These are phyloP conservation scores for Calocybe gambosa DNA, from an alignment of 1,284 basidiomycete genomes.

Conservation along the genomic window DNA sequence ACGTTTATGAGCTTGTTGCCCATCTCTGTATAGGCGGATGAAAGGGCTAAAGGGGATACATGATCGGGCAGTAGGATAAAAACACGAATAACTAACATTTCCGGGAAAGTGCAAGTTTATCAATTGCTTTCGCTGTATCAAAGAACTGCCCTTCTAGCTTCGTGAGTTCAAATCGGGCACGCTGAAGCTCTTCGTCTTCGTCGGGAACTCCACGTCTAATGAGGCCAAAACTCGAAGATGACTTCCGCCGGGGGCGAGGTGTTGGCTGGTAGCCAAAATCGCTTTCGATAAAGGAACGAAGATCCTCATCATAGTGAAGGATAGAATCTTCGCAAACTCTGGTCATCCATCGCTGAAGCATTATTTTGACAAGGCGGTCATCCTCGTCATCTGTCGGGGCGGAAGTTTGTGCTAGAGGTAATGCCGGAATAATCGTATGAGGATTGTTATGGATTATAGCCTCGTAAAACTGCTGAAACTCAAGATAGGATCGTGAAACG, in stretches of 20 bases:
- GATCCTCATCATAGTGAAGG: slow-evolving; percentile 81
- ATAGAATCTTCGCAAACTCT: slow-evolving; percentile 87
- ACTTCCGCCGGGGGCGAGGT: slow-evolving; percentile 66
- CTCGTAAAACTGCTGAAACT: slow-evolving; percentile 91
- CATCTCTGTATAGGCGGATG: slow-evolving; percentile 74
- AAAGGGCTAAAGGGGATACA: slow-evolving; percentile 49
- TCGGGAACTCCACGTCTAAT: slow-evolving; percentile 71
- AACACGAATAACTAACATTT: slow-evolving; percentile 47
- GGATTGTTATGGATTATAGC: slow-evolving; percentile 78
- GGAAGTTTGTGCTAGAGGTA: slow-evolving; percentile 87
- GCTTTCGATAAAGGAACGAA: slow-evolving; percentile 88
- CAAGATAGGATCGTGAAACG: slow-evolving; percentile 84
- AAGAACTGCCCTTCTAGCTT: slow-evolving; percentile 87
- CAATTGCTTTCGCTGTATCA: slow-evolving; percentile 82
- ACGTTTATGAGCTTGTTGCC: slow-evolving; percentile 85
- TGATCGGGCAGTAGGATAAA: neutral
- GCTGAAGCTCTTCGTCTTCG: slow-evolving; percentile 80
- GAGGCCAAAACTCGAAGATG: slow-evolving; percentile 60
- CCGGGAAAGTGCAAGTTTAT: slow-evolving; percentile 73
- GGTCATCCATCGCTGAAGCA: slow-evolving; percentile 89
- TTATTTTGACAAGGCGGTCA: slow-evolving; percentile 86
- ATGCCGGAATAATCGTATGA: slow-evolving; percentile 87
- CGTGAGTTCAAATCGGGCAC: slow-evolving; percentile 85
- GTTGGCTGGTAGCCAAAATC: slow-evolving; percentile 92
- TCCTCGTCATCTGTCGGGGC: slow-evolving; percentile 95